Conservation (phyloP, 768 basidiomycete species). For the Lactarius hatsudake region DNA sequence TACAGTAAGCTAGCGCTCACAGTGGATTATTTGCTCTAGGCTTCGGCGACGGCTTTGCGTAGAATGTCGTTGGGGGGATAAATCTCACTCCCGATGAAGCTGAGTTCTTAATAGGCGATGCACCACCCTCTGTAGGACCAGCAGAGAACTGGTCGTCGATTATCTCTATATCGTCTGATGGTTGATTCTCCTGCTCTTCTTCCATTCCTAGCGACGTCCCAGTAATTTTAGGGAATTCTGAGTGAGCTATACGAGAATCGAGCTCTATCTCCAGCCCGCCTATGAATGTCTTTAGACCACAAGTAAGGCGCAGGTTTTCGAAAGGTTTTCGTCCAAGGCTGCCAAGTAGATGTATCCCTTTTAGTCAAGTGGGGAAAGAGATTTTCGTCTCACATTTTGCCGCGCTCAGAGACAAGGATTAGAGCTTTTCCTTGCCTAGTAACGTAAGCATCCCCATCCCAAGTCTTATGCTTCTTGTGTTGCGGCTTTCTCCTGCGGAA, state of each 20-base stretch:
- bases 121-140: slow-evolving; percentile 5
- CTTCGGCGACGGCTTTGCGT: slow-evolving; percentile 41
- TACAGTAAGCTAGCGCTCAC: slow-evolving; percentile 39
- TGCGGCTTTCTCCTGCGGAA: slow-evolving; percentile 62
- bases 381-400: slow-evolving; percentile 53
- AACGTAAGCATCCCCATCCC: slow-evolving; percentile 78
- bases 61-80: slow-evolving; percentile 61
- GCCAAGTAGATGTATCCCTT: background rate
- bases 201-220: slow-evolving; percentile 35
- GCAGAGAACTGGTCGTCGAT: slow-evolving; percentile 14
- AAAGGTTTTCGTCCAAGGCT: slow-evolving; percentile 64
- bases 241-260: slow-evolving; percentile 47
- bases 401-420: slow-evolving; percentile 64
- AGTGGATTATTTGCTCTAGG: slow-evolving; percentile 37
- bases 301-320: slow-evolving; percentile 50
- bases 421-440: slow-evolving; percentile 50
- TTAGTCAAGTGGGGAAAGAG: background rate
- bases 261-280: slow-evolving; percentile 63
- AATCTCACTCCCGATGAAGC: slow-evolving; percentile 36
- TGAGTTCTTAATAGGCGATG: slow-evolving; percentile 28
- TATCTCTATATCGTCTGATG: slow-evolving; percentile 12
- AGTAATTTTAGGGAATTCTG: slow-evolving; percentile 49
- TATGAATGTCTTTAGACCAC: slow-evolving; percentile 47
- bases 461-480: slow-evolving; percentile 79
- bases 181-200: slow-evolving; percentile 30